Evolutionary conservation across 2,329 filamentous ascomycete species (phyloP), one percentile per base, ranked within the genome.

Genomic region (Emergomyces africanus): DNA sequence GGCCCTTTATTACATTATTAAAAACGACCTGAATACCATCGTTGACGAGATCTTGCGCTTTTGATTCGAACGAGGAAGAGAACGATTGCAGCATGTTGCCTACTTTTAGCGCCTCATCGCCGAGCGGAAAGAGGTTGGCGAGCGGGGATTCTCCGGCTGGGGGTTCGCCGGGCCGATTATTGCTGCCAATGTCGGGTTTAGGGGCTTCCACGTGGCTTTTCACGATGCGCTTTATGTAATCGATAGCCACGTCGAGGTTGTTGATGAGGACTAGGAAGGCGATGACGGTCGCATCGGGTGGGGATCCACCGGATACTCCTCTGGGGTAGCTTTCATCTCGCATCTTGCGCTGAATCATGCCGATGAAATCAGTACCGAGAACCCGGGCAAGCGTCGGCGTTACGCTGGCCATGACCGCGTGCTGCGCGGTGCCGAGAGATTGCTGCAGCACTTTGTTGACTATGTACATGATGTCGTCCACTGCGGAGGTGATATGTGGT

Each of bases 391-490:
- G 79, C 0, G 85, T 87, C 1, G 90, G 87, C 30, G 96, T 76
- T 6, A 95, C 88, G 59, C 83, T 88, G 48, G 83, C 83, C 25
- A 95, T 82, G 3, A 96, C 85, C 20, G 86, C 81, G 64, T 85
- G 80, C 70, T 96, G 91, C 1, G 88, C 89, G 0, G 95, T 97
- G 0, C 89, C 87, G 25, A 97, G 78, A 0, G 90, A 88, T 64
- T 92, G 86, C 64, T 95, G 87, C 8, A 97, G 79, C 39, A 97
- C 88, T 56, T 92, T 87, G 70, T 95, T 95, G 70, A 96, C 89
- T 66, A 99, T 96, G 74, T 97, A 99, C 92, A 99, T 97, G 68
- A 97, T 90, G 75, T 96, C 94, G 76, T 99, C 94, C 9, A 99
- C 91, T 0, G 92, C 91, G 1, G 91, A 90, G 49, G 94, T 92